Evolutionary conservation across 106 monocot species (phyloP), one percentile per base, ranked within the genome.

Genomic region (Dendrobium huoshanense): DNA sequence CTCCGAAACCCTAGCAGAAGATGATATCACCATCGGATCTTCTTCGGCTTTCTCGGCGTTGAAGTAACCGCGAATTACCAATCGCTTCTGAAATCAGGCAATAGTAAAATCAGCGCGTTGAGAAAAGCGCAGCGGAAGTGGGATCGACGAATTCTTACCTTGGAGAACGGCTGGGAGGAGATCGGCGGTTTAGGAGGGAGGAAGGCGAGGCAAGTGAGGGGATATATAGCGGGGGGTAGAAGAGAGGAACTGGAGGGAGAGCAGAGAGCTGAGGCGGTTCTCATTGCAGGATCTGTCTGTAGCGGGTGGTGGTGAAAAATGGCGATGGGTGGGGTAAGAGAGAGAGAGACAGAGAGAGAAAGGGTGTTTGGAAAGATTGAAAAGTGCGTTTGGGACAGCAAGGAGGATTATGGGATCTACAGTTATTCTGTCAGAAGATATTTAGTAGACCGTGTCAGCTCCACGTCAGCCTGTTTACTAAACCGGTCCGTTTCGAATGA

Each of bases 1-100:
- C 11, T 88, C 86, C 22, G 87, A 86, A 77, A 90, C 81, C 82
- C 83, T 76, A 4, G 90, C 86, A 1, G 75, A 78, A 13, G 84
- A 55, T 47, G 85, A 75, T 77, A 94, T 92, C 87, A 88, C 87
- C 94, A 90, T 94, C 81, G 84, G 49, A 67, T 72, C 75, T 74
- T 44, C 77, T 59, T 80, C 64, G n/a, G 45, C 19, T 6, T 75
- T 47, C 45, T 75, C 22, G 75, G 22, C 0, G 1, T 25, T 10
- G 11, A 22, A 76, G 74, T 2, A 43, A 76, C n/a, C 0, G 3
- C 22, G 48, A 49, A 18, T 27, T 20, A 8, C 3, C 20, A 27
- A 9, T 15, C 25, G 20, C 10, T 41, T 27, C 76, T 76, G 76
- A 76, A 76, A 49, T 25, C 22, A 76, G 3, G 19, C 49, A 27